Evolutionary conservation across 176 grass and related monocot genomes (phyloP).

Genomic region (Carex myosuroides): DNA sequence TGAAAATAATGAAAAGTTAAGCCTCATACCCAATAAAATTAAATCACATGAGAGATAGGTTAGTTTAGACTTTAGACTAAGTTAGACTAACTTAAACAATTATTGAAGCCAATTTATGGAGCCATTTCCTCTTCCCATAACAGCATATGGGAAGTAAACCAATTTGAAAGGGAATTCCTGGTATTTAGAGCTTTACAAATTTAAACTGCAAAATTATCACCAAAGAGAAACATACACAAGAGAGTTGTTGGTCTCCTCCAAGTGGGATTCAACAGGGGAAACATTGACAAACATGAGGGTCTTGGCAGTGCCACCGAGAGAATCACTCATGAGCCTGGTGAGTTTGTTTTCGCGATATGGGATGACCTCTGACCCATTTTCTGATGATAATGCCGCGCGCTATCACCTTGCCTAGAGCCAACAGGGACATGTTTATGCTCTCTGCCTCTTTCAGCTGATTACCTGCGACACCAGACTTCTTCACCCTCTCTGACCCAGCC

Average conservation of each 20-base stretch:
- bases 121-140: neutral
- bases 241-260: conserved; percentile 93
- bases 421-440: conserved; percentile 97
- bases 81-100: neutral
- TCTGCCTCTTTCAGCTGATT: conserved; percentile 98
- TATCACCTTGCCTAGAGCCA: conserved; percentile 91
- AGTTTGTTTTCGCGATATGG: conserved; percentile 94
- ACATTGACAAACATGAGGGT: conserved; percentile 99
- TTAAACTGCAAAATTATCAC: neutral
- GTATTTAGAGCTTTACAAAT: neutral
- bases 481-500: conserved; percentile 95
- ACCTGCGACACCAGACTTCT: conserved; percentile 90
- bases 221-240: conserved; percentile 47
- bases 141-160: neutral
- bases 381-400: conserved; percentile 76
- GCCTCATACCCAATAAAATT: too few relatives aligned
- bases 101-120: neutral
- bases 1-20: too few relatives aligned
- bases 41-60: too few relatives aligned
- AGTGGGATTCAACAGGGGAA: conserved; percentile 77
- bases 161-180: neutral
- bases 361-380: conserved; percentile 36
- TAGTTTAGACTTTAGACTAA: too few relatives aligned
- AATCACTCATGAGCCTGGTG: conserved; percentile 99
- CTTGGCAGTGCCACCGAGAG: conserved; percentile 90